A percentile compares a stretch with the other conserved stretches of the same genome.
These are phyloP conservation scores for Eucalyptus camaldulensis DNA, from an alignment of 345 rosid genomes.

Conservation along the genomic window DNA sequence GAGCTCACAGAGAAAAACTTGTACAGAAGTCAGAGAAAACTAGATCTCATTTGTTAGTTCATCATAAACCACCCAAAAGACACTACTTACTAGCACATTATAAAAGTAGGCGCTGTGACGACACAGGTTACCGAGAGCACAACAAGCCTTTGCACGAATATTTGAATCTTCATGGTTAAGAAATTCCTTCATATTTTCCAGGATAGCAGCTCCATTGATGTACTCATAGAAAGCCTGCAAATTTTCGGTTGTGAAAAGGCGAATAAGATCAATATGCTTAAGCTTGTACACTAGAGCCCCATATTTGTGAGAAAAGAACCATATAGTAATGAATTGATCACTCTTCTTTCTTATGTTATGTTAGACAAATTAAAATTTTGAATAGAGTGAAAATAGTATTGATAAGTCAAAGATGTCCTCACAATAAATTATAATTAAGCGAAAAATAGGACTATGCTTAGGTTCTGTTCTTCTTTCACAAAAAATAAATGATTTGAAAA, in stretches of 20 bases:
- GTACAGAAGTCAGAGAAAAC: not conserved
- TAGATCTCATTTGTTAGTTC: not conserved
- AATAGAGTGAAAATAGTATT: not conserved
- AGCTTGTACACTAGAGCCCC: not conserved
- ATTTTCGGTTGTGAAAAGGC: not conserved
- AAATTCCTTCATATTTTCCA: conserved; percentile 52
- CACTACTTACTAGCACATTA: conserved; percentile 46
- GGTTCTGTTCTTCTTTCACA: not conserved
- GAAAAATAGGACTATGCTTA: not conserved
- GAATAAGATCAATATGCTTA: not conserved
- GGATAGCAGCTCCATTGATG: conserved; percentile 62
- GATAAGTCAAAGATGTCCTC: not conserved
- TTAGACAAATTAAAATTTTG: not conserved
- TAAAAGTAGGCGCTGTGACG: conserved; percentile 87
- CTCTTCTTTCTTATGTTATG: not conserved
- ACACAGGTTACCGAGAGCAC: conserved; percentile 96
- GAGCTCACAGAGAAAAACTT: not conserved
- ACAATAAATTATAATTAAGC: not conserved
- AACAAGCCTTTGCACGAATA: conserved; percentile 88
- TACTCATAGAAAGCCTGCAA: conserved; percentile 81
- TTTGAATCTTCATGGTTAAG: conserved; percentile 76
- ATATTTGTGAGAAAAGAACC: not conserved
- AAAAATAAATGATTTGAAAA: not conserved
- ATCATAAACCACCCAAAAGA: not conserved
- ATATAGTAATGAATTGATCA: not conserved